Percentiles rank a stretch among this genome's conserved stretches.
Conservation (phyloP, 2,329 filamentous ascomycete species). For the Huntiella moniliformis region DNA sequence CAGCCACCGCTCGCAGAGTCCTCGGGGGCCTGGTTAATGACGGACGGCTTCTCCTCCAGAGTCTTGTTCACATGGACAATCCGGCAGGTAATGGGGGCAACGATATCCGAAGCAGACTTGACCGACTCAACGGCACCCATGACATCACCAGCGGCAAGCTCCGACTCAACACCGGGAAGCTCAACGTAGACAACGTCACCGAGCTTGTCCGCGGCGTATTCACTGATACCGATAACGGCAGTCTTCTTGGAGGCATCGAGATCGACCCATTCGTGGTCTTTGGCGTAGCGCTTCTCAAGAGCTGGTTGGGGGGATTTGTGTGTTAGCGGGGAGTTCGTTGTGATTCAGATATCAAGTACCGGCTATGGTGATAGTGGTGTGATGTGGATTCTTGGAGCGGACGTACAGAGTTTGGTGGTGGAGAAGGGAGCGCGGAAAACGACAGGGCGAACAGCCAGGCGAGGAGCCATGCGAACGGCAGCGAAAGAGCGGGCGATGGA, state of each 20-base stretch:
- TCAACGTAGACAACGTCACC: constrained; percentile 97
- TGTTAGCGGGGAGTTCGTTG: neutral
- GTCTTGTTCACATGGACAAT: constrained; percentile 54
- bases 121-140: constrained; percentile 95
- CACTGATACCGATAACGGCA: constrained; percentile 67
- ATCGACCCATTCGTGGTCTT: constrained; percentile 98
- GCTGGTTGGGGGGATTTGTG: neutral
- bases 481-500: constrained; percentile 40
- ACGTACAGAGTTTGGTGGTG: constrained; percentile 22
- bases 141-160: constrained; percentile 57
- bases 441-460: constrained; percentile 22
- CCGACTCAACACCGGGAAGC: constrained; percentile 54
- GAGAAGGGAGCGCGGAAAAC: constrained; percentile 26
- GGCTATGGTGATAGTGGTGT: neutral
- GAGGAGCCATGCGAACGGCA: constrained; percentile 25
- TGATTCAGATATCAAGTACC: neutral
- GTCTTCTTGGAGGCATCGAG: constrained; percentile 64
- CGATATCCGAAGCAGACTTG: constrained; percentile 95
- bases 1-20: constrained; percentile 61
- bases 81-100: constrained; percentile 64
- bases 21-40: constrained; percentile 83
- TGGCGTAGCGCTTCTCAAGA: constrained; percentile 65
- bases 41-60: constrained; percentile 69
- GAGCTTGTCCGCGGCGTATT: constrained; percentile 78
- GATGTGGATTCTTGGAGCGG: neutral